Evolutionary conservation across 2,329 filamentous ascomycete species (phyloP).

Genomic region (Pseudohalonectria lignicola): DNA sequence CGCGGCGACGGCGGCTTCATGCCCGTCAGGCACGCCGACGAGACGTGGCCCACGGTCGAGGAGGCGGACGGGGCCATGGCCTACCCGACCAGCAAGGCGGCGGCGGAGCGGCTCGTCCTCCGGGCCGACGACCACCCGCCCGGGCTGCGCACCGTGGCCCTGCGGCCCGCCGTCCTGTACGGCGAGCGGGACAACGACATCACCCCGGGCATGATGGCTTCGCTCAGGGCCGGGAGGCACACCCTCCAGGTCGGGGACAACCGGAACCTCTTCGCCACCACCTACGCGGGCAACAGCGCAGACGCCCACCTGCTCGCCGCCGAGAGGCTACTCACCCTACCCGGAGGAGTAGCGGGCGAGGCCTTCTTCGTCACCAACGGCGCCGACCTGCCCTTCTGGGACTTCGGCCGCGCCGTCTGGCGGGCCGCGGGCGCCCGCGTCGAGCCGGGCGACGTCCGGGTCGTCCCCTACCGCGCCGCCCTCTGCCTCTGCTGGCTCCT

Average conservation of each 20-base stretch:
- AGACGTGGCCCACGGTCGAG: constrained; percentile 37
- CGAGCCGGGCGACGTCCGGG: constrained; percentile 3
- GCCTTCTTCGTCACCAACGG: constrained; percentile 58
- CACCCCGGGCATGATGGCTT: constrained; percentile 43
- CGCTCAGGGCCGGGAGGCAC: constrained; percentile 41
- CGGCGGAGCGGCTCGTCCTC: constrained; percentile 82
- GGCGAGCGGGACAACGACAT: constrained; percentile 35
- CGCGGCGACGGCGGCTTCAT: constrained; percentile 38
- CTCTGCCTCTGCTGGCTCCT: constrained; percentile 8
- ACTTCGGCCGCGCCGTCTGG: constrained; percentile 49
- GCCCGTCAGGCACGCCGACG: constrained; percentile 48
- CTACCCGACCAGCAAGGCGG: constrained; percentile 49
- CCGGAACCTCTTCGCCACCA: constrained; percentile 54
- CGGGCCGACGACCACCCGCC: constrained; percentile 68
- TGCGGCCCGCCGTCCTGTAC: constrained; percentile 61
- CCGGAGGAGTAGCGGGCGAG: constrained; percentile 40
- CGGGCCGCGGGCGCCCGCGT: constrained; percentile 6
- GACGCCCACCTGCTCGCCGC: constrained; percentile 51
- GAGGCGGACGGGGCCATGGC: constrained; percentile 22
- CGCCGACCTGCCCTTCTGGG: constrained; percentile 50
- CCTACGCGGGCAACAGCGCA: constrained; percentile 54
- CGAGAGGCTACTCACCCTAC: constrained; percentile 38
- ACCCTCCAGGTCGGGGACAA: constrained; percentile 50
- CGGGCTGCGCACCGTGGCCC: constrained; percentile 61
- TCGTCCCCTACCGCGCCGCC: constrained; percentile 1